Evolutionary conservation across 2,329 filamentous ascomycete genomes (phyloP).

Genomic region (Fusarium succisae): DNA sequence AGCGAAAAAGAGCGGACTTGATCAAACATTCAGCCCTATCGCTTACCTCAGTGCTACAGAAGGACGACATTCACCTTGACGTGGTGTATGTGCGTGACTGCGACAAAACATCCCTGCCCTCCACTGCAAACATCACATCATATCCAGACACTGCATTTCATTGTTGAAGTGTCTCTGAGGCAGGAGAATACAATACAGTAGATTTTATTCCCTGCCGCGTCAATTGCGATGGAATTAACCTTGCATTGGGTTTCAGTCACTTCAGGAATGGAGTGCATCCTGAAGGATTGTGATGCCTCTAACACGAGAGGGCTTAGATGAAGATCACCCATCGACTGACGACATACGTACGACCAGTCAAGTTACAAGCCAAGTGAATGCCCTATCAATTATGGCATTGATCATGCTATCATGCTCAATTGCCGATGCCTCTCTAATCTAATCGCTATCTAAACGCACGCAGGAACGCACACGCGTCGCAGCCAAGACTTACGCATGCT

Average conservation of each 20-base stretch:
- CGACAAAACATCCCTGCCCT: background rate
- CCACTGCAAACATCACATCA: background rate
- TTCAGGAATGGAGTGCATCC: background rate
- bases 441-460: background rate
- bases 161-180: background rate
- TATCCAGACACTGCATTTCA: background rate
- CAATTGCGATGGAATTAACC: accelerated
- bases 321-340: background rate
- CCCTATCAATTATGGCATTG: background rate
- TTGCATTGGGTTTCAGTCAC: background rate
- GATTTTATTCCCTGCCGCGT: accelerated
- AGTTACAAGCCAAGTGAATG: too few relatives aligned
- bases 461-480: background rate
- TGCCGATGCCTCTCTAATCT: background rate
- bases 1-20: background rate
- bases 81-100: background rate
- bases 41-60: background rate
- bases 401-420: background rate
- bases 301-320: background rate
- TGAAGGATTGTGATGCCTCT: background rate
- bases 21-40: background rate
- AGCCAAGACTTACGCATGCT: background rate
- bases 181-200: accelerated
- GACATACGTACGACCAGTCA: background rate
- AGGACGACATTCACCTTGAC: too few relatives aligned